Conservation (phyloP, 129 eudicot species). For the Artemisia tridentata region DNA sequence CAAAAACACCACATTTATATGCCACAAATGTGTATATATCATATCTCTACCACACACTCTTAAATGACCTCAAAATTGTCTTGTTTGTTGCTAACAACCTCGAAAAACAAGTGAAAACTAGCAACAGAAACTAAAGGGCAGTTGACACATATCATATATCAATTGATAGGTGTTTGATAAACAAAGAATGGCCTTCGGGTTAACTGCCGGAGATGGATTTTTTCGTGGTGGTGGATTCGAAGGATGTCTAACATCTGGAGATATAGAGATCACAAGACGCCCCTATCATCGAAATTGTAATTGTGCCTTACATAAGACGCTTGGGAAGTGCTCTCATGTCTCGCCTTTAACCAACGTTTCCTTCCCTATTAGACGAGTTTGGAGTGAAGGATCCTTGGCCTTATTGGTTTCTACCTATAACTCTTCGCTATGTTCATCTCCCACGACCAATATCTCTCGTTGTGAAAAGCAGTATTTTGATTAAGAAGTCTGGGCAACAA, state of each 20-base stretch:
- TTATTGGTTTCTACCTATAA: constrained; percentile 14
- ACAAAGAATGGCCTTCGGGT: constrained; percentile 33
- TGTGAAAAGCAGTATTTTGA: constrained; percentile 10
- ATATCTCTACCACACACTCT: constrained; percentile 36
- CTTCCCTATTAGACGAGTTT: constrained; percentile 33
- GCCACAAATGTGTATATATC: constrained; percentile 30
- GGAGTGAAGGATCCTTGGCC: constrained; percentile 40
- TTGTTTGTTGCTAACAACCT: constrained; percentile 28
- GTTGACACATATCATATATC: too few species aligned
- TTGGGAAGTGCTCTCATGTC: constrained; percentile 21
- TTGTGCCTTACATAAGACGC: constrained; percentile 45
- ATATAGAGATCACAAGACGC: constrained; percentile 31
- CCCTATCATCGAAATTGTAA: constrained; percentile 46
- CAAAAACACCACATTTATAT: constrained; percentile 1
- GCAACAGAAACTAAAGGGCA: background rate
- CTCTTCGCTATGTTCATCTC: constrained; percentile 30
- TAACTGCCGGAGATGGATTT: constrained; percentile 31
- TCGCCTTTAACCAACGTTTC: constrained; percentile 21
- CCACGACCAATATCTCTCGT: constrained; percentile 14
- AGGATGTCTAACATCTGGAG: constrained; percentile 28
- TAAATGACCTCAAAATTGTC: constrained; percentile 27
- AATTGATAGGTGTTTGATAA: background rate
- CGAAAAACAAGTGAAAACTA: constrained; percentile 25
- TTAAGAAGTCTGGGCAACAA: constrained; percentile 2
- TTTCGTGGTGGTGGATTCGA: constrained; percentile 23